Evolutionary conservation across 192 early-diverging fungal species (phyloP), one percentile per base, ranked within the genome.

Genomic region (Entophlyctis helioformis): DNA sequence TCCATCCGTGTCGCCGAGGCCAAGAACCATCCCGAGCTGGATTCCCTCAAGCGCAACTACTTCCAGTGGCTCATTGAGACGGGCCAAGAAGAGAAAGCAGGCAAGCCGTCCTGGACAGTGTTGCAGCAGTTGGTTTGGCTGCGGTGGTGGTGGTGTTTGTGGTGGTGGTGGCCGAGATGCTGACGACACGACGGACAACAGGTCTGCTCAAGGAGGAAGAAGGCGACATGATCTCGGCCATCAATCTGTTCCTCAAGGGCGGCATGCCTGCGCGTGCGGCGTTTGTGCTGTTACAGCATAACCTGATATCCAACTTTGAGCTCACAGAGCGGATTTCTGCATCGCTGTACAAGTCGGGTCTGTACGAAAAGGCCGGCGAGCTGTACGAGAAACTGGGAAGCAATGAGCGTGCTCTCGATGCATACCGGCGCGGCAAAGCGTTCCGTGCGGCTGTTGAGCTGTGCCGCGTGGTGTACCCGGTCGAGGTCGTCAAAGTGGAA

Each of bases 1-100:
- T 78, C 70, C 4, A 80, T 80, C 40, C 79, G 79, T 52, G 75
- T 80, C 15, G 77, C 77, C 7, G 77, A 80, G 44, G 36, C 62
- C 23, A 76, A 68, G 39, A 74, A 80, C 46, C 75, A 79, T 54
- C 70, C 72, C 7, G 72, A 80, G 40, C 53, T 80, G 25, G 72
- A 69, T 4, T 64, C 46, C 18, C 51, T 80, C 53, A 74, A 67
- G 39, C 50, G 54, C n/a, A 79, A 80, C 51, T 80, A 80, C 56
- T 66, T 71, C 37, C 62, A 67, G 46, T 80, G 77, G 77, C 56
- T 80, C 15, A 60, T 79, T 43, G 74, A 80, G 27, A 69, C 72
- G 3, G 72, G 75, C 1, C 77, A 80, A 45, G 77, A 80, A 43
- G 77, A 69, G 46, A 65, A 76, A 34, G 77, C 75, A 12, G 66